These are phyloP conservation scores for Aristolochia contorta DNA, from an alignment of 164 flowering plant species.

Conservation along the genomic window DNA sequence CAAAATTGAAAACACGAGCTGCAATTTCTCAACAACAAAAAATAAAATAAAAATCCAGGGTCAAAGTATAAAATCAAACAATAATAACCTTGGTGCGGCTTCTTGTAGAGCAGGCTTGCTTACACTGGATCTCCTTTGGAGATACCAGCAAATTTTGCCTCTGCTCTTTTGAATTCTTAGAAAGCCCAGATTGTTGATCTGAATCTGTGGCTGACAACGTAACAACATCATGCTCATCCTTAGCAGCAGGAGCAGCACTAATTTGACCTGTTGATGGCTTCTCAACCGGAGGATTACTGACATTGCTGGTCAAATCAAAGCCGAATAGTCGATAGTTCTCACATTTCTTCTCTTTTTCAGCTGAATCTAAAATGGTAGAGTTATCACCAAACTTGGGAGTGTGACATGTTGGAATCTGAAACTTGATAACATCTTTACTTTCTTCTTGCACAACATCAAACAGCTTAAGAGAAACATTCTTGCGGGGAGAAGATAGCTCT, in stretches of 20 bases:
- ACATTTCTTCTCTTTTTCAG: slow-evolving; percentile 30
- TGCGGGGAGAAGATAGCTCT: slow-evolving; percentile 26
- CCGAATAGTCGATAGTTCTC: slow-evolving; percentile 78
- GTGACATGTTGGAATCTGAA: slow-evolving; percentile 26
- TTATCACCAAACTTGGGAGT: slow-evolving; percentile 6
- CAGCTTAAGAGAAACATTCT: slow-evolving; percentile 26
- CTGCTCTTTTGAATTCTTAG: slow-evolving; percentile 39
- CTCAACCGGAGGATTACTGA: slow-evolving; percentile 10
- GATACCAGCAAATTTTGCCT: slow-evolving; percentile 26
- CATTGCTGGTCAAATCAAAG: slow-evolving; percentile 39
- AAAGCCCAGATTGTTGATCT: slow-evolving; percentile 39
- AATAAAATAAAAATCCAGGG: no score
- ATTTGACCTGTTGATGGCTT: slow-evolving; percentile 13
- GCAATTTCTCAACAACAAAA: no score
- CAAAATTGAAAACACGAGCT: not conserved
- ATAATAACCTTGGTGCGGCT: slow-evolving; percentile 75
- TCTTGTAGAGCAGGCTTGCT: slow-evolving; percentile 38
- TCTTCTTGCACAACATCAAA: slow-evolving; percentile 37
- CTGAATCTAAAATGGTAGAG: slow-evolving; percentile 11
- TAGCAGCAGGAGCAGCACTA: slow-evolving; percentile 17
- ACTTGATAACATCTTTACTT: slow-evolving; percentile 28
- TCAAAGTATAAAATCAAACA: no score
- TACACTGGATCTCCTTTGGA: slow-evolving; percentile 43
- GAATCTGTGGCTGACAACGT: slow-evolving; percentile 38
- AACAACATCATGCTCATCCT: slow-evolving; percentile 23